phyloP scores from a whole-genome alignment of 169 alveolate species.

The Haemoproteus tartakovskyi region DNA sequence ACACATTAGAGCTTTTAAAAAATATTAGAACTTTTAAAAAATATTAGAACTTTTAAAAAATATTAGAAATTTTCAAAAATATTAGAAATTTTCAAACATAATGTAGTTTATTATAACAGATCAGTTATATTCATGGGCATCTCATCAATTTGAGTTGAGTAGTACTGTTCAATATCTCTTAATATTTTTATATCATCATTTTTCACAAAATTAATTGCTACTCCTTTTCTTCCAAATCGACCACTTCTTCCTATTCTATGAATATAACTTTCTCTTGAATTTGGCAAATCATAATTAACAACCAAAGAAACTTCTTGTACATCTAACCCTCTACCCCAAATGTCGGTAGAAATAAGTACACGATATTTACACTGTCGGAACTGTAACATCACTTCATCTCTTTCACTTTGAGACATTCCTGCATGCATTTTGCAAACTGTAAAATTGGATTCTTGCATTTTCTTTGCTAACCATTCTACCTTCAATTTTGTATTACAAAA shows the following conservation, averaged over 20 bases:
- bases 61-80: too few relatives aligned
- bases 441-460: slow-evolving; percentile 94
- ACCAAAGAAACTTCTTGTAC: slow-evolving; percentile 97
- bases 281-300: slow-evolving; percentile 98
- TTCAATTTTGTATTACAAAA: slow-evolving; percentile 97
- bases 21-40: too few relatives aligned
- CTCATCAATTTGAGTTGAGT: slow-evolving; percentile 98
- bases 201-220: slow-evolving; percentile 98
- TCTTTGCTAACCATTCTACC: slow-evolving; percentile 92
- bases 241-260: slow-evolving; percentile 99
- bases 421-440: slow-evolving; percentile 98
- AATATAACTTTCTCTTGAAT: slow-evolving; percentile 94
- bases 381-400: slow-evolving; percentile 97
- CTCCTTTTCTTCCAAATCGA: slow-evolving; percentile 99
- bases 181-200: slow-evolving; percentile 91
- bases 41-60: too few relatives aligned
- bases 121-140: slow-evolving; percentile 96
- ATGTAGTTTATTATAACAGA: slow-evolving; percentile 73
- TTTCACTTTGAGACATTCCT: slow-evolving; percentile 95
- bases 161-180: slow-evolving; percentile 95
- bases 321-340: slow-evolving; percentile 98
- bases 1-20: too few relatives aligned
- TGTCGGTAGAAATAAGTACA: slow-evolving; percentile 97
- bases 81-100: too few relatives aligned
- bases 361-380: slow-evolving; percentile 98